A percentile compares a stretch with the other conserved stretches of the same genome.
These are phyloP conservation scores for Colletotrichum orchidophilum DNA, from an alignment of 2,329 filamentous ascomycete species.

Conservation along the genomic window DNA sequence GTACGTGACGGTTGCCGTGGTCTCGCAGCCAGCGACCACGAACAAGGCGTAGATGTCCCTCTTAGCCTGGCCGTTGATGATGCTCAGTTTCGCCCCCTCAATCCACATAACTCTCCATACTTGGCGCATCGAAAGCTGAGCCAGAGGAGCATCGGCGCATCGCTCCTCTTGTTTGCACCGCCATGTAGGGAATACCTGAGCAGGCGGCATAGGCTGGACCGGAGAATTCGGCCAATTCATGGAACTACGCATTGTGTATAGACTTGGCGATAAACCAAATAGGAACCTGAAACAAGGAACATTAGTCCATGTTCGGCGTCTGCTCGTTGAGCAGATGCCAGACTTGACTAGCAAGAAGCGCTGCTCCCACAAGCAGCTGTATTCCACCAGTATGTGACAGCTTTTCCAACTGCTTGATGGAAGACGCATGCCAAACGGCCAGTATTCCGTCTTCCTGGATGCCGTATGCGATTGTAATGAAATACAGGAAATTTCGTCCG, in stretches of 20 bases:
- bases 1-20: not conserved
- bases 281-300: not conserved
- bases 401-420: not conserved
- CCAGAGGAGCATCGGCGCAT: not conserved
- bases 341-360: not conserved
- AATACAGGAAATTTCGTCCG: too few relatives aligned
- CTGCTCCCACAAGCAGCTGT: not conserved
- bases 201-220: not conserved
- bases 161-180: not conserved
- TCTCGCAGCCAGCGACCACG: not conserved
- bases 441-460: too few relatives aligned
- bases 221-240: not conserved
- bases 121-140: not conserved
- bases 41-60: not conserved
- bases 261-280: not conserved
- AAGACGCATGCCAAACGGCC: not conserved
- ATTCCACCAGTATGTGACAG: not conserved
- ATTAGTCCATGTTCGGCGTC: not conserved
- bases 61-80: not conserved
- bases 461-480: too few relatives aligned
- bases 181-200: not conserved
- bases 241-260: not conserved
- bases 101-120: not conserved
- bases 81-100: not conserved
- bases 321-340: accelerated